Base-by-base conservation (phyloP, 352 stramenopile species). In the Pythium insidiosum region DNA sequence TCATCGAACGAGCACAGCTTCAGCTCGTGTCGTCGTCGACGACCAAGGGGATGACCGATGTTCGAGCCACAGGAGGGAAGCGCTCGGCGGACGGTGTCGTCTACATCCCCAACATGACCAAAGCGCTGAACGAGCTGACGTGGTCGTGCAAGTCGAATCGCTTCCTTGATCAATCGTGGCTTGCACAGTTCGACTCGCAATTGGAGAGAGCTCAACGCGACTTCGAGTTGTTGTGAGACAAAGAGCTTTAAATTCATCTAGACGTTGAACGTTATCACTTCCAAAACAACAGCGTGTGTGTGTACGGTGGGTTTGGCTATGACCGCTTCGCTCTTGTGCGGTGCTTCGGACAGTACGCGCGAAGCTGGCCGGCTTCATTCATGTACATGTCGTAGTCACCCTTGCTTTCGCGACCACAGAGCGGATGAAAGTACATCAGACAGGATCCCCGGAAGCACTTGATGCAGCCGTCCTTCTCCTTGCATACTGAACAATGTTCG, bases 371-470 rank as follows among this genome's bases (percentile, higher is more conserved):
- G 36, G 66, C 59, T 47, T 92, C 79, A 68, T 86, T 94, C 82
- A 94, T 94, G 73, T 80, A 94, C 82, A 94, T 94, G 64, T 94
- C 82, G 60, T 81, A 92, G 31, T 66, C 48, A 16, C 77, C 79
- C 50, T 67, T 78, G 44, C 61, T 86, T 49, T 94, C 79, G 43
- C 79, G 82, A 20, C 82, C 82, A 60, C 82, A 94, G 5, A 92
- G 61, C 23, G 82, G 79, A 47, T 94, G 82, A 50, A 94, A 94
- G 46, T 76, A 73, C 47, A 59, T 81, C 16, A 57, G 51, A 40
- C 82, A 94, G 31, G 58, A 59, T 21, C 61, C 60, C 18, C 82
- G 82, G 47, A 77, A 80, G 66, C 82, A 94, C 58, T 92, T 89
- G 63, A 94, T 88, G 60, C 79, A 88, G 16, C 82, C 82, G 31